phyloP scores from a whole-genome alignment of 106 monocot species.

The Xerophyta viscosa region DNA sequence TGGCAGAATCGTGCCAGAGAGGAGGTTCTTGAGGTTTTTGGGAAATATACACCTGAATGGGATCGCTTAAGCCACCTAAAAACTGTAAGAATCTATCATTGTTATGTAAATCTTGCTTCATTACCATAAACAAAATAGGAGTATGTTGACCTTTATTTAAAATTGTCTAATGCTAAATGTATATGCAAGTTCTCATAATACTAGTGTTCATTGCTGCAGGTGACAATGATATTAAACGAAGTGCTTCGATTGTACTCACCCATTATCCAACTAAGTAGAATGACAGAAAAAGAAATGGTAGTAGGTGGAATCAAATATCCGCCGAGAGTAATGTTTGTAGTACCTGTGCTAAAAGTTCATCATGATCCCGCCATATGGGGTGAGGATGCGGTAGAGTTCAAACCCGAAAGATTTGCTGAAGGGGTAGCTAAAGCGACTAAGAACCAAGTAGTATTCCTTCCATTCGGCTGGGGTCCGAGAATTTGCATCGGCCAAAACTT shows the following conservation, averaged over 20 bases:
- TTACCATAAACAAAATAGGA: background rate
- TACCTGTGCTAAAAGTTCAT: conserved; percentile 33
- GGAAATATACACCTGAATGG: conserved; percentile 14
- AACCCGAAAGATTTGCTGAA: conserved; percentile 46
- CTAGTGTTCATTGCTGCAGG: too few species aligned
- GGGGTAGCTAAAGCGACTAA: too few species aligned
- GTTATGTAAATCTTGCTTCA: background rate
- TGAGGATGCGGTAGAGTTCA: conserved; percentile 46
- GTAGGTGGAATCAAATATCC: conserved; percentile 28
- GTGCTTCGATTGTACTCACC: conserved; percentile 44
- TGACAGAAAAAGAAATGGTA: conserved; percentile 17
- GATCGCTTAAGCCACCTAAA: conserved; percentile 10
- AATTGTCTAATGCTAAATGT: too few species aligned
- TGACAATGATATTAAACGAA: conserved; percentile 48
- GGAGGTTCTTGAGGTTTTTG: conserved; percentile 19
- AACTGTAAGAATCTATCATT: conserved; percentile 5
- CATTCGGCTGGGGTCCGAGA: too few species aligned
- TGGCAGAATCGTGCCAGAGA: conserved; percentile 33
- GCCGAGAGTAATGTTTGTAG: conserved; percentile 11
- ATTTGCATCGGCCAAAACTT: too few species aligned
- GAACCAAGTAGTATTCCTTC: too few species aligned
- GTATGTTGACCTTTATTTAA: background rate
- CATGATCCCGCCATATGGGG: conserved; percentile 47
- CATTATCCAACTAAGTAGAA: background rate
- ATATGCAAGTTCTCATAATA: too few species aligned